Conservation (phyloP, 2,329 filamentous ascomycete genomes). For the Alternaria infectoria region DNA sequence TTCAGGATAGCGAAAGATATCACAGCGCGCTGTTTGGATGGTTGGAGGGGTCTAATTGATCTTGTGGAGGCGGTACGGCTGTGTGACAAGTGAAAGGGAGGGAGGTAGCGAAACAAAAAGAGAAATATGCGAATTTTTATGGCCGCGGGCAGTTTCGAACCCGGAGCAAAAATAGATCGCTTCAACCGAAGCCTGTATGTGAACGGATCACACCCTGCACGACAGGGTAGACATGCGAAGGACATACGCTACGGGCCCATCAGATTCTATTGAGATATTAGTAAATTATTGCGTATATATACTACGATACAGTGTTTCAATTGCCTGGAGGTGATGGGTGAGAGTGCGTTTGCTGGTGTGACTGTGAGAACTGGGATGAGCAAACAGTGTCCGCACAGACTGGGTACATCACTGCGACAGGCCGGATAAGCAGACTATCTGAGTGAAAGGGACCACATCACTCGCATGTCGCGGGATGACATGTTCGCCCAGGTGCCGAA, state of each 20-base stretch:
- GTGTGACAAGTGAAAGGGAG: too few relatives aligned
- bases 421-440: neutral
- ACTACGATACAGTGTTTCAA: too few relatives aligned
- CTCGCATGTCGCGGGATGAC: too few relatives aligned
- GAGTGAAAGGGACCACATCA: neutral
- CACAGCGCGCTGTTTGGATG: conserved; percentile 56
- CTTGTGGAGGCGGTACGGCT: neutral
- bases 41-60: conserved; percentile 35
- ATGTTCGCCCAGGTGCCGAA: too few relatives aligned
- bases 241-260: neutral
- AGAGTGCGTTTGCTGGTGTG: neutral
- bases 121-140: neutral
- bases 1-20: conserved; percentile 58
- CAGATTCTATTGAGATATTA: neutral
- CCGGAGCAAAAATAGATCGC: neutral
- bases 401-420: neutral
- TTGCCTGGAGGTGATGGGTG: neutral
- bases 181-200: neutral
- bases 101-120: too few relatives aligned
- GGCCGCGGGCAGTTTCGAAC: neutral
- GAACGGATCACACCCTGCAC: neutral
- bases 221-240: neutral
- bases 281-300: neutral
- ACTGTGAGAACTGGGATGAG: neutral
- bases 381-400: neutral